Base-by-base conservation (phyloP, 2,329 filamentous ascomycete genomes). In the Catunica adiposa region DNA sequence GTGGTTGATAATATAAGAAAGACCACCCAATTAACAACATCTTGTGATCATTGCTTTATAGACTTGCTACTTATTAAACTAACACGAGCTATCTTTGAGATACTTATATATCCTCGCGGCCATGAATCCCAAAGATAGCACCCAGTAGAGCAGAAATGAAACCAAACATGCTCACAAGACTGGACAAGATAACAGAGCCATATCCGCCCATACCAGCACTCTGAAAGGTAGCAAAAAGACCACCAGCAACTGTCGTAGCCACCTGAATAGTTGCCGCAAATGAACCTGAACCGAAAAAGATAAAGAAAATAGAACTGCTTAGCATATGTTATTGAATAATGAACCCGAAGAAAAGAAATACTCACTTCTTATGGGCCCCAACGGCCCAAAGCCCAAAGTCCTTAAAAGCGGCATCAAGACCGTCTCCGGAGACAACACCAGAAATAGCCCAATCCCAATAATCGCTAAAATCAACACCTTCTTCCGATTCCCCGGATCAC, bases 221-320 rank as follows among this genome's bases (percentile, higher is more conserved):
- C 26, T 58, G 56, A 22, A 58, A 31, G 7, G 25, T 26, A 15
- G 56, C 46, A 53, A 52, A 58, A 17, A 34, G 11, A 29, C 56
- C 52, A 9, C 53, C 48, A 5, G 47, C 15, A 22, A 29, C 29
- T 25, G 54, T 54, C 7, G 20, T 11, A 11, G 56, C 44, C 7
- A 8, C 29, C 40, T 55, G 53, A 7, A 47, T 9, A 14, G 1
- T 14, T 20, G 52, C 52, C 4, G 56, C 56, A 23, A 52, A 1
- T 17, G 52, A 58, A 0, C 22, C 56, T 58, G 34, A n/a, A n/a
- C 34, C 9, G 34, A 22, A 52, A 34, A 34, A 20, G 22, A 20
- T 47, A 47, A 6, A 17, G 11, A n/a, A 11, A 11, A n/a, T n/a
- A n/a, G n/a, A 38, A n/a, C 37, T 38, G 11, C 37, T n/a, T 38